These are phyloP conservation scores for Podospora tetraspora DNA, from an alignment of 495 filamentous ascomycete genomes.

Conservation along the genomic window DNA sequence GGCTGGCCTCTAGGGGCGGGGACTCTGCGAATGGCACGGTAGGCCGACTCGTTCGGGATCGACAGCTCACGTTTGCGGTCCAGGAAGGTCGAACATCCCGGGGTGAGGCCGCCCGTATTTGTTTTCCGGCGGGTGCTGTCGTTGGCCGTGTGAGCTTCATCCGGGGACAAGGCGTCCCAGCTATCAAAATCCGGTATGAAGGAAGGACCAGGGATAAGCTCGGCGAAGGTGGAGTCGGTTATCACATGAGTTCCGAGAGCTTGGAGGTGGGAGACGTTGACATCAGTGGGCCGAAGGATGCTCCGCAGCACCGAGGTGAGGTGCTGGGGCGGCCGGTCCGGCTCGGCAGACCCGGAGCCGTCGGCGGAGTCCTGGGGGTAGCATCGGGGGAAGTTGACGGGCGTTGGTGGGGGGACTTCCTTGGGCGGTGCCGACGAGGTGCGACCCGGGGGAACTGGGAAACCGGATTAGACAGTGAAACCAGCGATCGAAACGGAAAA, in stretches of 20 bases:
- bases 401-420: conserved; percentile 49
- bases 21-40: conserved; percentile 48
- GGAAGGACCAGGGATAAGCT: conserved; percentile 44
- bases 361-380: conserved; percentile 28
- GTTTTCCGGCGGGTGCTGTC: conserved; percentile 39
- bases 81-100: conserved; percentile 46
- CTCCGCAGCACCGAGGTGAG: conserved; percentile 41
- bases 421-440: conserved; percentile 33
- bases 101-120: conserved; percentile 43
- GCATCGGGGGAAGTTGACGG: conserved; percentile 45
- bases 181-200: conserved; percentile 43
- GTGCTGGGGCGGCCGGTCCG: conserved; percentile 21
- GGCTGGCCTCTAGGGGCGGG: conserved; percentile 43
- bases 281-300: conserved; percentile 44
- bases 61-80: conserved; percentile 50
- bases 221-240: conserved; percentile 35
- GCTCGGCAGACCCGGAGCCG: conserved; percentile 6
- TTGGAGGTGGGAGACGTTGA: conserved; percentile 41
- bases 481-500: conserved; percentile 4
- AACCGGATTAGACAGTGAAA: conserved; percentile 21
- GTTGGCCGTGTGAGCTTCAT: conserved; percentile 40
- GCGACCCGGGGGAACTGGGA: conserved; percentile 30
- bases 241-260: conserved; percentile 49
- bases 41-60: conserved; percentile 45
- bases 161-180: conserved; percentile 43